Percentiles rank a stretch among this genome's conserved stretches.
Conservation (phyloP, 306 rosid species). For the Cicer cuneatum region DNA sequence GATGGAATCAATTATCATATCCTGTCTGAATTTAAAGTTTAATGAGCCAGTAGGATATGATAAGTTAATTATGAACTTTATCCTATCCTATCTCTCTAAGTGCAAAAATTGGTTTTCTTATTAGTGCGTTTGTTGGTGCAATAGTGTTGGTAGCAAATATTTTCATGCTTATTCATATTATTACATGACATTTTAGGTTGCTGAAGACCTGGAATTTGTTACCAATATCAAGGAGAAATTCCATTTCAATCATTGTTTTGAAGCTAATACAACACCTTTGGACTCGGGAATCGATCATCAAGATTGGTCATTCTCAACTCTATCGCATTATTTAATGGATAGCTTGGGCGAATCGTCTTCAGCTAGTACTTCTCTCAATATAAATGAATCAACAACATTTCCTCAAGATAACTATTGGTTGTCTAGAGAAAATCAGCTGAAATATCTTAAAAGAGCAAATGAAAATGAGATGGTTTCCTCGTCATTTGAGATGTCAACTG, state of each 20-base stretch:
- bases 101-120: neutral
- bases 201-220: slow-evolving; percentile 69
- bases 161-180: slow-evolving; percentile 38
- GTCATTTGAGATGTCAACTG: slow-evolving; percentile 22
- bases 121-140: neutral
- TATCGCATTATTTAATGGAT: slow-evolving; percentile 49
- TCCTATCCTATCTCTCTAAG: no score
- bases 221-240: slow-evolving; percentile 64
- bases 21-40: no score
- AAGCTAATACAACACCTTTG: slow-evolving; percentile 43
- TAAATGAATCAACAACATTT: slow-evolving; percentile 38
- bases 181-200: slow-evolving; percentile 63
- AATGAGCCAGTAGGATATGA: no score
- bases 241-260: slow-evolving; percentile 45
- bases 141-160: neutral
- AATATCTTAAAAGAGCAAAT: slow-evolving; percentile 37
- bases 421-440: slow-evolving; percentile 38
- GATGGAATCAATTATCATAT: no score
- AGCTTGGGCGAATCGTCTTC: slow-evolving; percentile 51
- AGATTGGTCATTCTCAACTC: slow-evolving; percentile 50
- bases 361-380: slow-evolving; percentile 36
- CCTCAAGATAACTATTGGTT: slow-evolving; percentile 40
- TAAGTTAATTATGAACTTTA: no score
- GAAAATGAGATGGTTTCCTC: slow-evolving; percentile 47
- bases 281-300: slow-evolving; percentile 40